These are phyloP conservation scores for Apodospora peruviana DNA, from an alignment of 495 filamentous ascomycete species.

Conservation along the genomic window DNA sequence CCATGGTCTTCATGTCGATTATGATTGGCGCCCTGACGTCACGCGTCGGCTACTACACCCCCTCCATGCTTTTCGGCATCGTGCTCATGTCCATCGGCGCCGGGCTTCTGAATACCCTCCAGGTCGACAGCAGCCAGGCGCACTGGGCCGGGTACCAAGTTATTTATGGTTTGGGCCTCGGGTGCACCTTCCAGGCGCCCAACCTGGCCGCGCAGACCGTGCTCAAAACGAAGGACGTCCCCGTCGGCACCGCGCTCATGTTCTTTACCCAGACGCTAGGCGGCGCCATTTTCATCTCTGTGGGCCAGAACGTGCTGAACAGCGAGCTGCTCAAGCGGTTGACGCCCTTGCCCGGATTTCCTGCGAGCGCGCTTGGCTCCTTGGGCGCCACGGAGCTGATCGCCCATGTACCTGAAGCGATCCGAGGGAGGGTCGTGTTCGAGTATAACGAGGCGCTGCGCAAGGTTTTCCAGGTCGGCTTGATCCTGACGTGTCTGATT, in stretches of 20 bases:
- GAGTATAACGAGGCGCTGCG: slow-evolving; percentile 67
- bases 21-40: slow-evolving; percentile 37
- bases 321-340: slow-evolving; percentile 46
- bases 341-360: slow-evolving; percentile 38
- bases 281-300: slow-evolving; percentile 56
- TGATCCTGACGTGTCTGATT: slow-evolving; percentile 53
- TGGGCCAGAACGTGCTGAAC: slow-evolving; percentile 57
- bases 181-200: slow-evolving; percentile 30
- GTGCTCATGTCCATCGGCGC: slow-evolving; percentile 55
- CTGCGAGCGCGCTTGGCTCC: slow-evolving; percentile 42
- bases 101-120: slow-evolving; percentile 58
- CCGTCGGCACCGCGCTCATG: slow-evolving; percentile 55
- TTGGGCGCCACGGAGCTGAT: slow-evolving; percentile 63
- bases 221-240: slow-evolving; percentile 45
- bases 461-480: slow-evolving; percentile 57
- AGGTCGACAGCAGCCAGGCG: slow-evolving; percentile 15
- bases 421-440: slow-evolving; percentile 44
- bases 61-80: slow-evolving; percentile 55
- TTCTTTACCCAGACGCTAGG: slow-evolving; percentile 58
- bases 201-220: slow-evolving; percentile 39
- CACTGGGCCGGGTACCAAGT: slow-evolving; percentile 59
- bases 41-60: slow-evolving; percentile 56
- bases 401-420: slow-evolving; percentile 35
- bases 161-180: slow-evolving; percentile 42
- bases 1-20: slow-evolving; percentile 28